Percentiles rank a stretch among this genome's conserved stretches.
Evolutionary conservation across 768 basidiomycete species (phyloP).

Genomic region (Amanita rimosa): DNA sequence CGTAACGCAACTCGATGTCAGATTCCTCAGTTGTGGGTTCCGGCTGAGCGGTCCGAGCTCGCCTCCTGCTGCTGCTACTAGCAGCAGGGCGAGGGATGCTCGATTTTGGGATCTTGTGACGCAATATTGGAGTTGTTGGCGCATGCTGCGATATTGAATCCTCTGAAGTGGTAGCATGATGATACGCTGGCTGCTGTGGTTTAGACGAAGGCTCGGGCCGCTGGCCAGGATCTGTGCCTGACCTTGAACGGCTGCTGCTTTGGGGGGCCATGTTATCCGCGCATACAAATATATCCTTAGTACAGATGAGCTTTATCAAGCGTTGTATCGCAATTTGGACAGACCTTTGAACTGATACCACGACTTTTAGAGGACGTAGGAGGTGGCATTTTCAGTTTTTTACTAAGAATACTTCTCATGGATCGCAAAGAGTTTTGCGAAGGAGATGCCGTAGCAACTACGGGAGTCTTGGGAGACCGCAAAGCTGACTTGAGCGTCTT

Average conservation of each 20-base stretch:
- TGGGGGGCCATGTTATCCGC: not conserved
- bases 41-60: constrained; percentile 13
- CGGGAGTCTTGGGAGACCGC: constrained; percentile 20
- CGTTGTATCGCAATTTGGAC: not conserved
- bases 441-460: not conserved
- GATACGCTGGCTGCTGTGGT: constrained; percentile 1
- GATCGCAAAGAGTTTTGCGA: constrained; percentile 14
- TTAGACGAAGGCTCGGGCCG: not conserved
- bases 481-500: constrained; percentile 29
- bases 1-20: constrained; percentile 30
- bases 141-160: not conserved
- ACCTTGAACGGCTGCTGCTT: constrained; percentile 13
- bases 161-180: not conserved
- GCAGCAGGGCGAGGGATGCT: constrained; percentile 24
- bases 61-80: constrained; percentile 9
- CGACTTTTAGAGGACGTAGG: constrained; percentile 9
- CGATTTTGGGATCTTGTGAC: constrained; percentile 12
- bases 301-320: not conserved
- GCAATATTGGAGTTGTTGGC: constrained; percentile 6
- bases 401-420: constrained; percentile 20
- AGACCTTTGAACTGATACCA: constrained; percentile 11
- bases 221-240: constrained; percentile 25
- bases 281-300: constrained; percentile 5
- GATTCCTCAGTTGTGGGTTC: constrained; percentile 26
- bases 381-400: constrained; percentile 15